Base-by-base conservation (phyloP, 192 early-diverging fungal genomes). In the Rhizophagus sp. region DNA sequence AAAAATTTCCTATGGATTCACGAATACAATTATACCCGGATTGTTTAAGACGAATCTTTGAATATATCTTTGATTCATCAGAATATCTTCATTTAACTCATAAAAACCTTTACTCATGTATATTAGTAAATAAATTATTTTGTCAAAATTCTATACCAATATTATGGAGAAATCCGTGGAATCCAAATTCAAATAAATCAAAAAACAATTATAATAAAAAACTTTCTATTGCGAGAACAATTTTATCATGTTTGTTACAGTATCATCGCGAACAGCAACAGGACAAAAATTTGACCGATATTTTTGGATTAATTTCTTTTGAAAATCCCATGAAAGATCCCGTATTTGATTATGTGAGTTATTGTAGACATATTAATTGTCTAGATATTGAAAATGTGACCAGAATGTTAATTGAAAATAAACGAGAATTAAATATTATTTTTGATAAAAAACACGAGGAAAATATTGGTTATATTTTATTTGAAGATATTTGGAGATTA, bases 121-220 rank as follows among this genome's bases (percentile, higher is more conserved):
- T 68, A 25, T 68, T 68, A 36, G 66, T 68, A 27, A 68, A 25
- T 68, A 68, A 36, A 68, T 22, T 25, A 19, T 68, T 27, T 27
- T 68, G 27, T 68, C 27, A 68, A 22, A 68, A 36, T 68, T 27
- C 66, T 6, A 68, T 68, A 5, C 27, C 25, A 68, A 33, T 36
- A 36, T 27, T 68, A 27, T 68, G 66, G 66, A 68, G 34, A 22
- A 68, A 68, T 68, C 66, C 66, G 2, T 68, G 52, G 52, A 57
- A 57, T 57, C 52, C 52, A 6, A 57, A 22, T 22, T 22, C 52
- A 22, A 57, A 57, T 57, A 57, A 57, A 57, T 57, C 19, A 6
- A 57, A 57, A 22, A 57, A 57, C 4, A 57, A 57, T 57, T 22
- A 19, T 57, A 22, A 57, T 57, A 57, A 57, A 57, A 57, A 57